Evolutionary conservation across 768 basidiomycete genomes (phyloP).

Genomic region (Podaxis mareebaensis): DNA sequence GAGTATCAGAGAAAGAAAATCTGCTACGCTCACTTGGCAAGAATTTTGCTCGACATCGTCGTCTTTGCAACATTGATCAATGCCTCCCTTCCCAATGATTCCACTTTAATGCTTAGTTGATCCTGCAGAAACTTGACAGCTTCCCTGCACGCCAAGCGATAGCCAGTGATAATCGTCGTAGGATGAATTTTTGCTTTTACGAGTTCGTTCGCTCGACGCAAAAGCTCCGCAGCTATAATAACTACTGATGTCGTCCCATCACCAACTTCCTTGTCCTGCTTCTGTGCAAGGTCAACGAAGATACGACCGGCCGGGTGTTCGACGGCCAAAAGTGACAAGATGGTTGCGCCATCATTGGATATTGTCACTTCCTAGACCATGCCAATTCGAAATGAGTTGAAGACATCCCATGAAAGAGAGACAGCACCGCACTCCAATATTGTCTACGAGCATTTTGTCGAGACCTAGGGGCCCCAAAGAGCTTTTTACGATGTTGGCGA

Average conservation of each 20-base stretch:
- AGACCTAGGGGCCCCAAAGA: conserved; percentile 93
- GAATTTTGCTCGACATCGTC: conserved; percentile 98
- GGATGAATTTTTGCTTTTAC: conserved; percentile 99
- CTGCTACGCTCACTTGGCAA: conserved; percentile 76
- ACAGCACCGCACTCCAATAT: conserved; percentile 76
- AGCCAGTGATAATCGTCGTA: conserved; percentile 98
- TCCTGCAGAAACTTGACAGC: conserved; percentile 98
- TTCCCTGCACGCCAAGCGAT: conserved; percentile 94
- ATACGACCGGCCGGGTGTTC: conserved; percentile 97
- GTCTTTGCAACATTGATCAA: conserved; percentile 97
- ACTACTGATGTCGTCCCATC: conserved; percentile 99
- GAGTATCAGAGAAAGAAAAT: neutral
- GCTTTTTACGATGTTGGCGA: conserved; percentile 97
- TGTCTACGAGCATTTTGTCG: conserved; percentile 97
- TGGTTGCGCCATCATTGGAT: conserved; percentile 99
- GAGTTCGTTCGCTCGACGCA: conserved; percentile 95
- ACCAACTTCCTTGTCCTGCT: conserved; percentile 99
- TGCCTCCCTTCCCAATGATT: conserved; percentile 87
- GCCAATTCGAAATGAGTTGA: neutral
- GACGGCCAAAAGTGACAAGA: conserved; percentile 88
- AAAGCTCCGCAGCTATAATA: conserved; percentile 94
- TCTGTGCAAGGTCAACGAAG: conserved; percentile 97
- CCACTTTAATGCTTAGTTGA: conserved; percentile 93
- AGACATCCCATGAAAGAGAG: conserved; percentile 2
- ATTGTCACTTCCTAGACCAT: conserved; percentile 92